Base-by-base conservation (phyloP, 805 yeast genomes). In the Candida dajiaensis region DNA sequence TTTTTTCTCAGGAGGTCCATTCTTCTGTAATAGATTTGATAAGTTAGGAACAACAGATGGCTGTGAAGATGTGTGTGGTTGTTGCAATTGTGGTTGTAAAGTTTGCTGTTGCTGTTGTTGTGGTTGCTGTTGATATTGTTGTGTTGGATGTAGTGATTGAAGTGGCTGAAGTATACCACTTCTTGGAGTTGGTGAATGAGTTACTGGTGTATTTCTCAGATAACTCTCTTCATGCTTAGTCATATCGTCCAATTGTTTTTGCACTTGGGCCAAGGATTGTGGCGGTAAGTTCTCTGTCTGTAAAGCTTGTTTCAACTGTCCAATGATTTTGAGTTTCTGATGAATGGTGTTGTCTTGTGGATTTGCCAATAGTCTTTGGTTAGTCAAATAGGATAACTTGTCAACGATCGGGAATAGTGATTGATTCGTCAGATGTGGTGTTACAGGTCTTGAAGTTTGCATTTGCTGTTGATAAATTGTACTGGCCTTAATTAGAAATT, bases 401-500 rank as follows among this genome's bases (percentile, higher is more conserved):
- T 70, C 72, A 44, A 69, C 66, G 6, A 62, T 68, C 25, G 55
- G 58, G 12, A 68, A 46, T 6, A 72, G 50, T 36, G 51, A 52
- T 25, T 56, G 57, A 19, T 18, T 12, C n/a, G 39, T 39, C 38
- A 35, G 11, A 29, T 28, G 35, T 22, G 38, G 16, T 29, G 46
- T 23, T 39, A 23, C 12, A 41, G 39, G 12, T 23, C 40, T 41
- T 25, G 47, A 16, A 42, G 49, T 48, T 13, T 26, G 25, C 38
- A 40, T 40, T 26, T 50, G 52, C 21, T 46, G 48, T 49, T 68
- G 69, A 52, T 70, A 69, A 36, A 70, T 59, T 10, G 78, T 71
- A 20, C 83, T 76, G 26, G 82, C 85, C 57, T 71, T 77, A 18
- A 78, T 70, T 51, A 95, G 67, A 60, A 89, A 94, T 38, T 68